phyloP scores from a whole-genome alignment of 2,329 filamentous ascomycete species.

The Zarea fungicola region DNA sequence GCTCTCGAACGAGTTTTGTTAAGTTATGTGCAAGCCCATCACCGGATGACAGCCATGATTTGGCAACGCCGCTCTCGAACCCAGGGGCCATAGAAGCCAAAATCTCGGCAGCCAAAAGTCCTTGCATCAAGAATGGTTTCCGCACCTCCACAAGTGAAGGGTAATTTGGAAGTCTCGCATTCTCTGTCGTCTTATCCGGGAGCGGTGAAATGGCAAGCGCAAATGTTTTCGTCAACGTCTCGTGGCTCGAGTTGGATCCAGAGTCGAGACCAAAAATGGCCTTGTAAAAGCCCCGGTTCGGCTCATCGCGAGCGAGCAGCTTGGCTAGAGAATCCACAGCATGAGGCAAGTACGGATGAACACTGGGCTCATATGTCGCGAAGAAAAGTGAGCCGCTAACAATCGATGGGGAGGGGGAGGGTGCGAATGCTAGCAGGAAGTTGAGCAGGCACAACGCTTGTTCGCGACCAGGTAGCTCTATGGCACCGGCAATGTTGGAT shows the following conservation, averaged over 20 bases:
- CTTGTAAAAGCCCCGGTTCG: slow-evolving; percentile 81
- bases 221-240: slow-evolving; percentile 82
- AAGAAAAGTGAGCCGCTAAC: slow-evolving; percentile 63
- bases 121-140: slow-evolving; percentile 88
- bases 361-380: slow-evolving; percentile 68
- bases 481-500: slow-evolving; percentile 77
- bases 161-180: slow-evolving; percentile 53
- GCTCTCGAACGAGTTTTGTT: slow-evolving; percentile 65
- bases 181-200: slow-evolving; percentile 55
- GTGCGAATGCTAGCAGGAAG: slow-evolving; percentile 87
- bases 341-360: slow-evolving; percentile 83
- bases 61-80: slow-evolving; percentile 67
- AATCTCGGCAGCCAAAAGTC: slow-evolving; percentile 84
- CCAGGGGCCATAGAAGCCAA: slow-evolving; percentile 68
- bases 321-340: slow-evolving; percentile 90
- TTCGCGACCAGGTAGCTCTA: slow-evolving; percentile 79
- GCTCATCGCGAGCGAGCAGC: slow-evolving; percentile 85
- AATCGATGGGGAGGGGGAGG: slow-evolving; percentile 62
- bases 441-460: slow-evolving; percentile 82
- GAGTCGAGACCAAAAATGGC: slow-evolving; percentile 73
- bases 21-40: slow-evolving; percentile 82
- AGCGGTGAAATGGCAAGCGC: slow-evolving; percentile 79
- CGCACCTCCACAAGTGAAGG: slow-evolving; percentile 71
- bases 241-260: slow-evolving; percentile 56
- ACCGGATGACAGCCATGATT: slow-evolving; percentile 74